These are phyloP conservation scores for Ailanthus altissimus DNA, from an alignment of 345 rosid genomes.

Conservation along the genomic window DNA sequence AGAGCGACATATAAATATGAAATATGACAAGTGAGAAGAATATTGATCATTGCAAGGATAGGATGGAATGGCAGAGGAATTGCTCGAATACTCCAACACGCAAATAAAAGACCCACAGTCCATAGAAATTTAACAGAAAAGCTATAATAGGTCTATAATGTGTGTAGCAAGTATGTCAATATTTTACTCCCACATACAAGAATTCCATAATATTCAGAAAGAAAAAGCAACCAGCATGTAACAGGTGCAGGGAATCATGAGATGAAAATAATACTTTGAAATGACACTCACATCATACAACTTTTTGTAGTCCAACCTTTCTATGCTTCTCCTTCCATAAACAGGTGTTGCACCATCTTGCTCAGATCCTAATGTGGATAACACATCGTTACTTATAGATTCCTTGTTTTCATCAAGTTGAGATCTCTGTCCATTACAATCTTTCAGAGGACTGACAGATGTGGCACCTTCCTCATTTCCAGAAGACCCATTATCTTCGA, in stretches of 20 bases:
- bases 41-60: not conserved
- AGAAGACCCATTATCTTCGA: constrained; percentile 31
- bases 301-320: constrained; percentile 88
- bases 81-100: not conserved
- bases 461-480: constrained; percentile 35
- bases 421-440: constrained; percentile 29
- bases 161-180: not conserved
- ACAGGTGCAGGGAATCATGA: not conserved
- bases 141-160: constrained; percentile 9
- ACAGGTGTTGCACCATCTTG: constrained; percentile 43
- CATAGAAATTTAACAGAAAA: not conserved
- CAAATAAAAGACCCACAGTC: not conserved
- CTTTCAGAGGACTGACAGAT: constrained; percentile 19
- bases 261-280: constrained; percentile 3
- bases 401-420: constrained; percentile 30
- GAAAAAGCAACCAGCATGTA: not conserved
- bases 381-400: constrained; percentile 28
- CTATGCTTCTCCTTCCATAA: constrained; percentile 55
- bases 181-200: not conserved
- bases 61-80: not conserved
- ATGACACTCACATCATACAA: constrained; percentile 74
- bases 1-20: not conserved
- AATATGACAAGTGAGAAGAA: not conserved
- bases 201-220: not conserved
- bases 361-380: constrained; percentile 36